Base-by-base conservation (phyloP, 495 filamentous ascomycete species). In the Talaromyces proteolyticus region DNA sequence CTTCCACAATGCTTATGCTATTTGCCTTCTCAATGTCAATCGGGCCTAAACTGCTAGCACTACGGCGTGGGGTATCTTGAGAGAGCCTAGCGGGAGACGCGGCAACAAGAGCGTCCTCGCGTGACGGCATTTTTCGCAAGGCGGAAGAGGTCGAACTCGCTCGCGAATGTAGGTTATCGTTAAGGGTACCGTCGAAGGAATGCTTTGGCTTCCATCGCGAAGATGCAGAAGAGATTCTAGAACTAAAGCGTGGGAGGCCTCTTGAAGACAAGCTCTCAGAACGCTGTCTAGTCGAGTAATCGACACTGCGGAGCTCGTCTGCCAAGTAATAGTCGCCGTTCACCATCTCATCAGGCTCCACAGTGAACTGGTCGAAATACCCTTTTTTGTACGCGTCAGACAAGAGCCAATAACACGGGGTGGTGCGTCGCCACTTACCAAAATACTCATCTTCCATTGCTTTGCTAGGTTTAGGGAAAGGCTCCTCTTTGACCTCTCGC, bases 191-290 rank as follows among this genome's bases (percentile, higher is more conserved):
- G 71, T 75, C 57, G 63, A 73, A 62, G 62, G 65, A 44, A 58
- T 74, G 77, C 67, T 74, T 81, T 16, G 80, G 72, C 38, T 74
- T 78, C 71, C 80, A 82, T 60, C 81, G 84, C 17, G 78, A 80
- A 0, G 85, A 79, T 43, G 93, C 74, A 26, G 84, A 89, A 2
- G 87, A 85, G 49, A 93, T 84, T 47, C 81, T 78, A 3, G 81
- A 82, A 41, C 84, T 79, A 50, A 92, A 67, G 37, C 86, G 79
- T 25, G 81, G 78, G 21, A 88, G 75, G 47, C 88, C 75, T 41
- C 74, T 79, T 49, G 77, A 71, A n/a, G 86, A 73, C 0, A 78
- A 76, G 42, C 85, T 85, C 26, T 80, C 80, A 6, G 81, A 86
- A 44, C 84, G 72, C 45, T 82, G 78, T 53, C 83, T 85, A 53